Conservation (phyloP, 352 stramenopile genomes). For the Plasmopara muralis region DNA sequence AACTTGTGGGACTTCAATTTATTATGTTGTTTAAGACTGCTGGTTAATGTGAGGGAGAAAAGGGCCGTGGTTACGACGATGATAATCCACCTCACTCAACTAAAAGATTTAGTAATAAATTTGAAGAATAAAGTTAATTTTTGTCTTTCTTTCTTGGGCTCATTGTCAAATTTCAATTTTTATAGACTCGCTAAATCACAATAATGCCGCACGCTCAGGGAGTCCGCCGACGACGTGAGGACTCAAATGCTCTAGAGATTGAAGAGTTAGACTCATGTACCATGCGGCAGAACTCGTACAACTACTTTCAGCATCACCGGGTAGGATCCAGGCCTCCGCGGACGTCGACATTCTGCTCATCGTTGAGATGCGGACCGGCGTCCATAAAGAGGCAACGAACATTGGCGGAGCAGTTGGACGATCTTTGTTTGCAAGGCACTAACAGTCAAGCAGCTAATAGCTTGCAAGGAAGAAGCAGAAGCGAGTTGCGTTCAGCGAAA, state of each 20-base stretch:
- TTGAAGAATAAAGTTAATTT: no score
- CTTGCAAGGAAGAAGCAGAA: constrained; percentile 1
- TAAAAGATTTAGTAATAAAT: no score
- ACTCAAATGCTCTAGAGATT: constrained; percentile 35
- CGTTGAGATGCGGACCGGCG: constrained; percentile 10
- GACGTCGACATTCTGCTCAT: constrained; percentile 19
- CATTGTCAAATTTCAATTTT: no score
- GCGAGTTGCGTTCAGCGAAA: constrained; percentile 5
- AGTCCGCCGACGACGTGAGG: constrained; percentile 45
- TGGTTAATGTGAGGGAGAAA: no score
- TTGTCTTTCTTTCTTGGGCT: no score
- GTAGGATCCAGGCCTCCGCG: constrained; percentile 6
- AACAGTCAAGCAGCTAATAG: constrained; percentile 1
- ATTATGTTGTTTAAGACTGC: no score
- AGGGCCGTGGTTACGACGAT: no score
- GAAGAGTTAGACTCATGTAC: constrained; percentile 61
- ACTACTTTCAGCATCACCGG: constrained; percentile 51
- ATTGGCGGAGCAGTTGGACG: constrained; percentile 54
- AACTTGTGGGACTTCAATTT: no score
- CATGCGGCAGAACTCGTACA: constrained; percentile 66
- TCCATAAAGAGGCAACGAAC: constrained; percentile 54
- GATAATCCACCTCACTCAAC: no score
- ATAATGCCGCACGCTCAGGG: constrained; percentile 16
- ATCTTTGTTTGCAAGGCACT: constrained; percentile 32
- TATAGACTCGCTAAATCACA: constrained; percentile 1